Base-by-base conservation (phyloP, 2,329 filamentous ascomycete genomes). In the Endoconidiophora polonica region DNA sequence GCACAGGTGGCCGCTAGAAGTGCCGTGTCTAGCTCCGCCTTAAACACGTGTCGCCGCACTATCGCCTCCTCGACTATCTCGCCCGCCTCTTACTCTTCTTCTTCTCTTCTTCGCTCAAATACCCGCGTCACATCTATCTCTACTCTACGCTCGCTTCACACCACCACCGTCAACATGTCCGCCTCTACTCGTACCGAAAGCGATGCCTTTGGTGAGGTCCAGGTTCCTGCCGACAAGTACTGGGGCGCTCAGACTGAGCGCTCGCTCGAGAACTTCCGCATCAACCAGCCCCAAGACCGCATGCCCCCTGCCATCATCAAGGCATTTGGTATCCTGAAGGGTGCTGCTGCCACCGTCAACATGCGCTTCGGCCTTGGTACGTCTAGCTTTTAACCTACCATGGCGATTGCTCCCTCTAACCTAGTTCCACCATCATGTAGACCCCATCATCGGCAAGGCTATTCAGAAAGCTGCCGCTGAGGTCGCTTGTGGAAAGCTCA, bases 231-330 rank as follows among this genome's bases (percentile, higher is more conserved):
- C 57, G 86, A 94, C 77, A 90, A 83, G 73, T 98, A 98, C 76
- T 98, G 91, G 90, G 91, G 91, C 63, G 90, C 90, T 54, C 90
- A 95, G 75, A 95, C 90, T 49, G 83, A 95, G 76, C 82, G 90
- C 58, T 96, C 90, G 48, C 77, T 96, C 65, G 82, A 84, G 67
- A 98, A 98, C 74, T 98, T 98, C 76, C 83, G 83, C 67, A 96
- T 98, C 79, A 96, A 96, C 71, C 91, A 96, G 74, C 91, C 91
- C 54, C 86, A 94, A 69, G 91, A 98, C 65, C 87, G 91, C 65
- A 96, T 96, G 88, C 91, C 91, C 45, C 81, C 86, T 57, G 84
- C 88, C 43, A 83, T 98, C 59, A 73, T 96, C 61, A 82, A 80
- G 67, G 91, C 91, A 5, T 95, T 98, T 65, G 91, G 91, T 63